A percentile compares a stretch with the other conserved stretches of the same genome.
Evolutionary conservation across 2,329 filamentous ascomycete genomes (phyloP).

Genomic region (Xylariaceae sp.): DNA sequence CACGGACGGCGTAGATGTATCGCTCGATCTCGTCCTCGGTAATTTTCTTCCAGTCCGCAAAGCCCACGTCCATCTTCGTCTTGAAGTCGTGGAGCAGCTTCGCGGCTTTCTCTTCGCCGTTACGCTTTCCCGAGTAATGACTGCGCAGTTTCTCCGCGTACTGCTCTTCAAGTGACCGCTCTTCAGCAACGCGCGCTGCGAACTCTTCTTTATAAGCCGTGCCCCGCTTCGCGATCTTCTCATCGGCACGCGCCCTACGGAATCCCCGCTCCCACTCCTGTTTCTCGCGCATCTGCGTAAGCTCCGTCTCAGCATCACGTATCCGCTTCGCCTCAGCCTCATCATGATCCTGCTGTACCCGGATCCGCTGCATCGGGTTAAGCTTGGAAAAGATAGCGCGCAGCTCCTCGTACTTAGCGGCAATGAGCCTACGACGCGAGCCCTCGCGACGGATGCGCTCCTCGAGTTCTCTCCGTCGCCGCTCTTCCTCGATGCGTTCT

Average conservation of each 20-base stretch:
- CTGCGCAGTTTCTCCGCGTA: slow-evolving; percentile 38
- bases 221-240: slow-evolving; percentile 34
- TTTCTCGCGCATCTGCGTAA: slow-evolving; percentile 30
- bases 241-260: slow-evolving; percentile 23
- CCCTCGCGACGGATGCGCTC: slow-evolving; percentile 39
- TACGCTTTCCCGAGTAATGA: slow-evolving; percentile 37
- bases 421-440: slow-evolving; percentile 37
- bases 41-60: slow-evolving; percentile 40
- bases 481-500: slow-evolving; percentile 35
- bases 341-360: slow-evolving; percentile 31
- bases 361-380: slow-evolving; percentile 39
- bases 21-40: slow-evolving; percentile 37
- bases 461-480: slow-evolving; percentile 34
- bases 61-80: slow-evolving; percentile 39
- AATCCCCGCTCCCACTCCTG: slow-evolving; percentile 33
- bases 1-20: slow-evolving; percentile 35
- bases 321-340: slow-evolving; percentile 19
- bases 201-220: slow-evolving; percentile 38
- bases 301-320: slow-evolving; percentile 20
- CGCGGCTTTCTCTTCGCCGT: slow-evolving; percentile 29
- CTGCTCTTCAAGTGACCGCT: slow-evolving; percentile 40
- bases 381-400: slow-evolving; percentile 35
- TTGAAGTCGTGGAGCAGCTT: slow-evolving; percentile 34
- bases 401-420: slow-evolving; percentile 37
- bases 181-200: slow-evolving; percentile 36